These are phyloP conservation scores for Metschnikowia koreensis DNA, from an alignment of 805 yeast species.

Conservation along the genomic window DNA sequence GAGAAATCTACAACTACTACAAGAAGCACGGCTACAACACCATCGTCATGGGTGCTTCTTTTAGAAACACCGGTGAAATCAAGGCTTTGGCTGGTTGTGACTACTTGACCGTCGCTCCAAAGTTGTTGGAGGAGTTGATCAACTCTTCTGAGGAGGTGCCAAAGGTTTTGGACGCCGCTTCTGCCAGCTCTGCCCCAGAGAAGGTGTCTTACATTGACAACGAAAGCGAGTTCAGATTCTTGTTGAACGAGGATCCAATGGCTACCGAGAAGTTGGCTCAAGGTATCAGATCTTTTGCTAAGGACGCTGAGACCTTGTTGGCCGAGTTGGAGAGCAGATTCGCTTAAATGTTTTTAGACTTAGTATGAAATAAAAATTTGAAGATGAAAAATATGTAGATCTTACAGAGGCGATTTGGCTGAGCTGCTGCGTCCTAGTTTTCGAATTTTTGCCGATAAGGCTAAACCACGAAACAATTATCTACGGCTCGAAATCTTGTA, in stretches of 20 bases:
- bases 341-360: constrained; percentile 16
- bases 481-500: no score
- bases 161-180: constrained; percentile 66
- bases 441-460: no score
- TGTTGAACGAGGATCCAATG: constrained; percentile 94
- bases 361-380: background rate
- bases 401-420: no score
- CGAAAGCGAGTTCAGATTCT: constrained; percentile 88
- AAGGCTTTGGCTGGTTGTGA: constrained; percentile 97
- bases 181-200: constrained; percentile 46
- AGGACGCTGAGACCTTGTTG: constrained; percentile 82
- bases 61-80: constrained; percentile 96
- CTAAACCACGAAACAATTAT: no score
- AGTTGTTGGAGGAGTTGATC: constrained; percentile 81
- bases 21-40: constrained; percentile 95
- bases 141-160: constrained; percentile 81
- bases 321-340: constrained; percentile 61
- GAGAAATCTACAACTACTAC: constrained; percentile 91
- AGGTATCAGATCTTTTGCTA: constrained; percentile 97
- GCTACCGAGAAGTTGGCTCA: constrained; percentile 96
- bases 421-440: no score
- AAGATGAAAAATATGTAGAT: background rate
- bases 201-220: constrained; percentile 81
- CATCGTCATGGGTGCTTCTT: constrained; percentile 99
- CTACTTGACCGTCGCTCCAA: constrained; percentile 92